These are phyloP conservation scores for Carnegiea gigantea DNA, from an alignment of 179 eudicot genomes.

Conservation along the genomic window DNA sequence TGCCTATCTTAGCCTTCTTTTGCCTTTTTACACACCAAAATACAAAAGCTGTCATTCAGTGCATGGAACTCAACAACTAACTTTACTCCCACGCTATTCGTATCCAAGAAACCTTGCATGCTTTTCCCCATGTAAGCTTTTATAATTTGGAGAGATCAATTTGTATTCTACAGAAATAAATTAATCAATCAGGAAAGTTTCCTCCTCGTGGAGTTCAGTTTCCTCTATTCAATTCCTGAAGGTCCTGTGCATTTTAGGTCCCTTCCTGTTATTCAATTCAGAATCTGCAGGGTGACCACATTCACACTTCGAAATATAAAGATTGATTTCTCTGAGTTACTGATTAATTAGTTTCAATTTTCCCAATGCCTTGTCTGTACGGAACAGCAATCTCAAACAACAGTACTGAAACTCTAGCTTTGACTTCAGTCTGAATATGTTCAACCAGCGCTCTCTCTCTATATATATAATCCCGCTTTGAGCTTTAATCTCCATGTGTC, in stretches of 20 bases:
- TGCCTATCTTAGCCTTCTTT: no score
- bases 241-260: not conserved
- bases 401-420: slow-evolving; percentile 16
- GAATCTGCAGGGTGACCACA: not conserved
- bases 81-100: not conserved
- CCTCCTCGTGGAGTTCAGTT: no score
- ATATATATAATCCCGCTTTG: slow-evolving; percentile 33
- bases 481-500: slow-evolving; percentile 12
- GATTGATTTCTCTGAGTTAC: slow-evolving; percentile 2
- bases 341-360: slow-evolving; percentile 23
- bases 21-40: no score
- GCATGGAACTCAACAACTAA: not conserved
- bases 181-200: no score
- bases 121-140: not conserved
- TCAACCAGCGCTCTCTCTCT: not conserved
- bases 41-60: no score
- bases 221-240: not conserved
- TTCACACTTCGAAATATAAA: not conserved
- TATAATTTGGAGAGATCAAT: no score
- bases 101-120: not conserved
- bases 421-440: slow-evolving; percentile 28
- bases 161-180: no score
- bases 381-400: slow-evolving; percentile 11
- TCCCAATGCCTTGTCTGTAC: slow-evolving; percentile 35
- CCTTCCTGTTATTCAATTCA: not conserved